phyloP scores from a whole-genome alignment of 371 early-diverging fungal genomes.

The Lichtheimia corymbifera region DNA sequence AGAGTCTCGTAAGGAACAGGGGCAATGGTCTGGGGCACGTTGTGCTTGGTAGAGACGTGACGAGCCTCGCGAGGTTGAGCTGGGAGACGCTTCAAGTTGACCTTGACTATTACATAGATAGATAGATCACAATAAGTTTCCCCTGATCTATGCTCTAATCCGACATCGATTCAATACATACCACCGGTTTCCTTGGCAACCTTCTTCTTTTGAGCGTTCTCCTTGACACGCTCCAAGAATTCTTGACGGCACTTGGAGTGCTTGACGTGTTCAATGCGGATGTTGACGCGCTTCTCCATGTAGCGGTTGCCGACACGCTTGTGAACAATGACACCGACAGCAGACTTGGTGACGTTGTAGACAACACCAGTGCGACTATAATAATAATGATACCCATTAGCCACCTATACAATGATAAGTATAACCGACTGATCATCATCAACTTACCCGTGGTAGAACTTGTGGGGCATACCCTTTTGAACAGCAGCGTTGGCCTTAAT shows the following conservation, averaged over 20 bases:
- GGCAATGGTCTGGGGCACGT: slow-evolving; percentile 89
- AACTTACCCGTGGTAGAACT: slow-evolving; percentile 98
- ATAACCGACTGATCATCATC: not conserved
- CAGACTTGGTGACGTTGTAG: slow-evolving; percentile 98
- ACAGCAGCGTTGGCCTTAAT: slow-evolving; percentile 74
- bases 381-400: too few species aligned
- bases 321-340: slow-evolving; percentile 98
- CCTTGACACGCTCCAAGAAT: slow-evolving; percentile 96
- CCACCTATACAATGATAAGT: not conserved
- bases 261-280: slow-evolving; percentile 98
- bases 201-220: slow-evolving; percentile 85
- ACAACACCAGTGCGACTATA: slow-evolving; percentile 94
- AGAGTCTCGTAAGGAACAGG: slow-evolving; percentile 96
- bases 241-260: slow-evolving; percentile 99
- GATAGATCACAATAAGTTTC: not conserved
- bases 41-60: slow-evolving; percentile 86
- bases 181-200: slow-evolving; percentile 73
- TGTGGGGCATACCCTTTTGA: slow-evolving; percentile 99
- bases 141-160: too few species aligned
- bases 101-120: slow-evolving; percentile 52
- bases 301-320: slow-evolving; percentile 98
- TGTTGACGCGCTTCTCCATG: slow-evolving; percentile 98
- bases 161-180: slow-evolving; percentile 13
- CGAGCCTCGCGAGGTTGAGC: slow-evolving; percentile 90
- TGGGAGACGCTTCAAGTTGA: slow-evolving; percentile 94